A percentile compares a stretch with the other conserved stretches of the same genome.
phyloP scores from a whole-genome alignment of 2,329 filamentous ascomycete genomes.

The Penicillium corylophilum region DNA sequence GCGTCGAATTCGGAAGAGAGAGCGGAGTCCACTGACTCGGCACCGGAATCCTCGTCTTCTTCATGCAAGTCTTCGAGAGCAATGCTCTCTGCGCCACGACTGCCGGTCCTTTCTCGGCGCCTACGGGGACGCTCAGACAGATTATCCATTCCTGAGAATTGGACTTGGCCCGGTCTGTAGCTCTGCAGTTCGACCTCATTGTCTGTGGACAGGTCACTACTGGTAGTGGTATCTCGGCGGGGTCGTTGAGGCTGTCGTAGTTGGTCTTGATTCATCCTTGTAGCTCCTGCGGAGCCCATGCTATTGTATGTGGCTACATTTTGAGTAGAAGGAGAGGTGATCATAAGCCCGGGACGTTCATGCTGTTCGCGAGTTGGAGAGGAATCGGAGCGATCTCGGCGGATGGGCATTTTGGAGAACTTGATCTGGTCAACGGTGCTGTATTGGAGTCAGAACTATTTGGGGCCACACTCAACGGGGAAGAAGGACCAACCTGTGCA shows the following conservation, averaged over 20 bases:
- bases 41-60: conserved; percentile 49
- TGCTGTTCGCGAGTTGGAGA: conserved; percentile 68
- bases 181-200: conserved; percentile 58
- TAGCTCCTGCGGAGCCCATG: conserved; percentile 57
- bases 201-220: conserved; percentile 65
- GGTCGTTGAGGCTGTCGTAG: conserved; percentile 49
- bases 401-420: conserved; percentile 92
- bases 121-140: conserved; percentile 34
- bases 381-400: conserved; percentile 74
- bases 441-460: conserved; percentile 19
- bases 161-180: conserved; percentile 55
- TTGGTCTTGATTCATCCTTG: conserved; percentile 52
- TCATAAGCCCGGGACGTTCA: conserved; percentile 50
- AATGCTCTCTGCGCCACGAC: conserved; percentile 30
- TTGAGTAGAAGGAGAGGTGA: conserved; percentile 57
- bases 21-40: conserved; percentile 50
- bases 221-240: conserved; percentile 62
- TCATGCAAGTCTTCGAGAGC: conserved; percentile 37
- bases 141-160: conserved; percentile 42
- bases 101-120: conserved; percentile 26
- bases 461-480: not conserved
- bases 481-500: conserved; percentile 31
- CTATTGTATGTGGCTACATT: conserved; percentile 49
- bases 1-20: conserved; percentile 56
- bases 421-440: conserved; percentile 85